Evolutionary conservation across 768 basidiomycete genomes (phyloP).

Genomic region (Hericium erinaceus): DNA sequence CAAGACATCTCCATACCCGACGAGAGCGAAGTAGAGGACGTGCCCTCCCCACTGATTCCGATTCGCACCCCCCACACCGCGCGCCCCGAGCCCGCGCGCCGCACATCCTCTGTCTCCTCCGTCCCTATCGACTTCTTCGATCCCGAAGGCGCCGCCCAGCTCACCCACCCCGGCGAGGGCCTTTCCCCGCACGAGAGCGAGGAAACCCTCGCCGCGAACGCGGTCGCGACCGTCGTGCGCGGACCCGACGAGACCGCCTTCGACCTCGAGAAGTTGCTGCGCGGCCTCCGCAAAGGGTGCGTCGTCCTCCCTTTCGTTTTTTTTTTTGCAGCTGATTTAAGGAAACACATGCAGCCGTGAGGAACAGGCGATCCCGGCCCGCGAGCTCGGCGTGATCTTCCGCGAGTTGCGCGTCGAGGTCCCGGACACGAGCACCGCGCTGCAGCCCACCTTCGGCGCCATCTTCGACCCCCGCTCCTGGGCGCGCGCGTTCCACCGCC

Average conservation of each 20-base stretch:
- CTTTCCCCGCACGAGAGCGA: not conserved
- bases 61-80: no score
- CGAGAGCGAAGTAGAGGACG: no score
- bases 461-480: slow-evolving; percentile 44
- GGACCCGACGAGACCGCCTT: slow-evolving; percentile 16
- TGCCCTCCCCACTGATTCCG: no score
- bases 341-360: slow-evolving; percentile 27
- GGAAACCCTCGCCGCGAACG: not conserved
- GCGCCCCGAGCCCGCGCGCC: no score
- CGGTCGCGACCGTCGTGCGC: not conserved
- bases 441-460: slow-evolving; percentile 52
- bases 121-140: slow-evolving; percentile 44
- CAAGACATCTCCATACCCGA: no score
- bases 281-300: slow-evolving; percentile 16
- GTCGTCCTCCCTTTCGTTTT: not conserved
- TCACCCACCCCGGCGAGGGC: slow-evolving; percentile 11
- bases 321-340: not conserved
- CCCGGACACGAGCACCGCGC: slow-evolving; percentile 29
- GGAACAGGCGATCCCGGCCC: slow-evolving; percentile 36
- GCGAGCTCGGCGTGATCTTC: slow-evolving; percentile 56
- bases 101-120: slow-evolving; percentile 17
- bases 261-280: slow-evolving; percentile 22
- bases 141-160: slow-evolving; percentile 34
- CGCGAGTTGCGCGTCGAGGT: slow-evolving; percentile 50
- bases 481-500: slow-evolving; percentile 40